These are phyloP conservation scores for Ogataea siamensis DNA, from an alignment of 805 yeast species.

Conservation along the genomic window DNA sequence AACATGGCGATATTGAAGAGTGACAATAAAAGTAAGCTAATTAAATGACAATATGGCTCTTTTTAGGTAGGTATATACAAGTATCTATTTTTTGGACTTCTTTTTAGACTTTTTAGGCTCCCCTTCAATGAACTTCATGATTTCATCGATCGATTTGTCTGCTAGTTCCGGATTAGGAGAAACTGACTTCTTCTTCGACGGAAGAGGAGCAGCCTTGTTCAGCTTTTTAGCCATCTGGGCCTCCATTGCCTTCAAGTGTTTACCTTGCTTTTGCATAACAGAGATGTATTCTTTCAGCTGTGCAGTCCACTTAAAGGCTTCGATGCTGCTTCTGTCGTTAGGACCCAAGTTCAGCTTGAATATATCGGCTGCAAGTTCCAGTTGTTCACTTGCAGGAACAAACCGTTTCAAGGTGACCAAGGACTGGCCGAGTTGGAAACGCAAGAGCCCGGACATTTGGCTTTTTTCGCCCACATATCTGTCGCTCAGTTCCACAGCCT, in stretches of 20 bases:
- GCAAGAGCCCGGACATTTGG: conserved; percentile 60
- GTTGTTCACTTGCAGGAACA: conserved; percentile 54
- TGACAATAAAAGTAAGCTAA: conserved; percentile 51
- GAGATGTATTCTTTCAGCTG: conserved; percentile 52
- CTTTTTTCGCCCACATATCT: conserved; percentile 55
- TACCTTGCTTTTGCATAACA: conserved; percentile 43
- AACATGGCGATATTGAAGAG: conserved; percentile 67
- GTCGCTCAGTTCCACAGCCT: conserved; percentile 51
- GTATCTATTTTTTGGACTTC: conserved; percentile 21
- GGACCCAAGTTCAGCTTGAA: conserved; percentile 63
- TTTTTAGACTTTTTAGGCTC: conserved; percentile 32
- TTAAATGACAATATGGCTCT: neutral
- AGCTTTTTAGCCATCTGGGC: conserved; percentile 24
- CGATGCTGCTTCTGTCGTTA: conserved; percentile 63
- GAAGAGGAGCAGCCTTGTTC: conserved; percentile 18
- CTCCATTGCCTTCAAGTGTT: conserved; percentile 29
- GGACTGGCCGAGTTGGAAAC: conserved; percentile 67
- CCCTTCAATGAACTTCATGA: conserved; percentile 71
- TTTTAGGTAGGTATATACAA: conserved; percentile 15
- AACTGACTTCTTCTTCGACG: conserved; percentile 34
- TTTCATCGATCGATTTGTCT: conserved; percentile 66
- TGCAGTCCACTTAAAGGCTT: conserved; percentile 61
- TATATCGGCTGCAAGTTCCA: conserved; percentile 53
- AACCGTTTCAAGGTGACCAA: conserved; percentile 51
- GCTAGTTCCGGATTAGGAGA: conserved; percentile 55